Evolutionary conservation across 139 green algal genomes (phyloP).

Genomic region (Asterochloris sp.): DNA sequence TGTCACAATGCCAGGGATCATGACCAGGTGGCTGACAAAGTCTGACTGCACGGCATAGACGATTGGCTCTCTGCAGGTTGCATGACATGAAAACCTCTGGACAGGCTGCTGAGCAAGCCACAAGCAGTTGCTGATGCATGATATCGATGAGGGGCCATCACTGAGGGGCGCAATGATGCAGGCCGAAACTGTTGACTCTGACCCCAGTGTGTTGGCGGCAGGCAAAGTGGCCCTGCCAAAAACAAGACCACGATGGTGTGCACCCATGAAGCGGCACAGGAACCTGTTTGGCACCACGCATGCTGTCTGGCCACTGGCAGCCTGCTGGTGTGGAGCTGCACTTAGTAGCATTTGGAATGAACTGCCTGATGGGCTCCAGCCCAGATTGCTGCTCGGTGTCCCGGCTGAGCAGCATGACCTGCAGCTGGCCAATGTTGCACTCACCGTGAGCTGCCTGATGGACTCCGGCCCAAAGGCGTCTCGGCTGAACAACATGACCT

Average conservation of each 20-base stretch:
- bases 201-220: neutral
- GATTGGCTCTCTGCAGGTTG: neutral
- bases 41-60: slow-evolving; percentile 49
- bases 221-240: neutral
- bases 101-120: no score
- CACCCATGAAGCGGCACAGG: neutral
- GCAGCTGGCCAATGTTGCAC: neutral
- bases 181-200: no score
- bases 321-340: neutral
- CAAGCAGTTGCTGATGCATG: neutral
- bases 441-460: slow-evolving; percentile 58
- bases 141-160: neutral
- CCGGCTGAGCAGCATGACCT: slow-evolving; percentile 59
- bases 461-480: slow-evolving; percentile 44
- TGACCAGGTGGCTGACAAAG: slow-evolving; percentile 89
- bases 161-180: neutral
- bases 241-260: neutral
- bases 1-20: slow-evolving; percentile 96
- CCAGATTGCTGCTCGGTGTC: slow-evolving; percentile 30
- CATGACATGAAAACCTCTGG: no score
- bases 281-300: neutral
- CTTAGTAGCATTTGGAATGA: slow-evolving; percentile 29
- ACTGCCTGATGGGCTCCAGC: slow-evolving; percentile 50
- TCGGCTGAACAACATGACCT: slow-evolving; percentile 62
- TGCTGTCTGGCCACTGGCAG: neutral